phyloP scores from a whole-genome alignment of 805 yeast genomes.

The Barnettozyma vustinii region DNA sequence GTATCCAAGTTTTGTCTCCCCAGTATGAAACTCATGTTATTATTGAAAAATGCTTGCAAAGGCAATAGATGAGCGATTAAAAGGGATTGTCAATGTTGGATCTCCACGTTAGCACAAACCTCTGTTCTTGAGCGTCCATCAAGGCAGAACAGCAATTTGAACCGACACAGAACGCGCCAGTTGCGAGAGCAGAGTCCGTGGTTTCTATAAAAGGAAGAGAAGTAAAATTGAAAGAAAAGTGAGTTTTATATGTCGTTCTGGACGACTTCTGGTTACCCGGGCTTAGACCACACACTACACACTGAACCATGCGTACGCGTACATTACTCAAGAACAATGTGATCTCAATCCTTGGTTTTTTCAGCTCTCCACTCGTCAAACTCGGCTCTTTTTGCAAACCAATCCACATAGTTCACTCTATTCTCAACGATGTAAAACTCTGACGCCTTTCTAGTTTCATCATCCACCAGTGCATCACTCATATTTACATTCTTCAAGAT shows the following conservation, averaged over 20 bases:
- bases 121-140: background rate
- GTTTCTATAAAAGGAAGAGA: background rate
- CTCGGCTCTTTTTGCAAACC: constrained; percentile 6
- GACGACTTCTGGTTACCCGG: background rate
- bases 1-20: constrained; percentile 3
- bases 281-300: background rate
- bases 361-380: constrained; percentile 6
- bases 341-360: background rate
- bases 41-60: constrained; percentile 1
- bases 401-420: constrained; percentile 8
- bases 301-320: no score
- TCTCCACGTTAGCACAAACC: constrained; percentile 5
- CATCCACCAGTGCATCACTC: constrained; percentile 3
- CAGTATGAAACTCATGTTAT: constrained; percentile 13
- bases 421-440: constrained; percentile 6
- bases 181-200: constrained; percentile 6
- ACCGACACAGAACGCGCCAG: constrained; percentile 6
- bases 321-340: no score
- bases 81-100: constrained; percentile 7
- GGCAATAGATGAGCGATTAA: constrained; percentile 13
- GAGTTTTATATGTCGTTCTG: background rate
- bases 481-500: constrained; percentile 1
- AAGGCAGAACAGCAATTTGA: constrained; percentile 3
- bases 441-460: constrained; percentile 6
- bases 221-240: background rate